Evolutionary conservation across 495 filamentous ascomycete species (phyloP).

Genomic region (Darksidea phi): DNA sequence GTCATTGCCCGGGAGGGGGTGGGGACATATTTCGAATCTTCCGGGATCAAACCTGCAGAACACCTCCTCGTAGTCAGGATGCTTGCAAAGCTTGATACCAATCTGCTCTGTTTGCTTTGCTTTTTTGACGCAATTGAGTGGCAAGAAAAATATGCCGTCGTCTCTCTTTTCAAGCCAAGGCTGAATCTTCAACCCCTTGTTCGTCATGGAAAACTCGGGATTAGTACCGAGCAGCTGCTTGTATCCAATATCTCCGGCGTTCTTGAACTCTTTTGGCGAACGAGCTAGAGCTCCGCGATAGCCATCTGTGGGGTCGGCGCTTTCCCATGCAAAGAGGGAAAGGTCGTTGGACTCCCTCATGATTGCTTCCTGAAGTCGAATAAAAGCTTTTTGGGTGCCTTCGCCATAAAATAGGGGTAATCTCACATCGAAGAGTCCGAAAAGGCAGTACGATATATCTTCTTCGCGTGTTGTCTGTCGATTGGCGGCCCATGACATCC

Average conservation of each 20-base stretch:
- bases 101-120: no score
- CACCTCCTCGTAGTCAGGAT: no score
- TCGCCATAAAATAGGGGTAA: constrained; percentile 9
- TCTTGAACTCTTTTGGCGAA: not conserved
- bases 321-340: not conserved
- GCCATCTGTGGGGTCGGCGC: not conserved
- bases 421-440: constrained; percentile 9
- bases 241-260: not conserved
- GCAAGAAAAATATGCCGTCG: not conserved
- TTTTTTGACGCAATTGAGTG: constrained; percentile 3
- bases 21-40: no score
- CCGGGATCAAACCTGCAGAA: no score
- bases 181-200: constrained; percentile 12
- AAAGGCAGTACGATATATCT: constrained; percentile 6
- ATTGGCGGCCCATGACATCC: constrained; percentile 28
- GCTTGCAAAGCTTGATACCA: no score
- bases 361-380: constrained; percentile 12
- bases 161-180: not conserved
- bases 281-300: not conserved
- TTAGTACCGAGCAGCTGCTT: not conserved
- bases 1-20: no score
- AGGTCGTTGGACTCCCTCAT: not conserved
- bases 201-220: constrained; percentile 12
- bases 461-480: constrained; percentile 27
- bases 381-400: not conserved